Evolutionary conservation across 768 basidiomycete species (phyloP), one percentile per base, ranked within the genome.

Genomic region (Trametes villosa): DNA sequence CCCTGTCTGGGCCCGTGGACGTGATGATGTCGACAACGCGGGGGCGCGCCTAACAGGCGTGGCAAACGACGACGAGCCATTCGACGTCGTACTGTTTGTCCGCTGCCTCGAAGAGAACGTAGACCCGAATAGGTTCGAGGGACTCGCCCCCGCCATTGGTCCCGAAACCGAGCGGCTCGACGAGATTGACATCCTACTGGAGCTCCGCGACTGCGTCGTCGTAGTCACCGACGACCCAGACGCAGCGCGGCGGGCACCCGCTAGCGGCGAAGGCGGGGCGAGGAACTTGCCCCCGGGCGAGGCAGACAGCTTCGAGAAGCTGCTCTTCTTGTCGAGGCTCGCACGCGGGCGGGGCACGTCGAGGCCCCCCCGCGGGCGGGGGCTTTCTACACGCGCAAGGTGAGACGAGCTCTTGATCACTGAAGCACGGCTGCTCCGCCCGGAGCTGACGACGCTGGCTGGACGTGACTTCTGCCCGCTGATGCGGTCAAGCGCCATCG

Each of bases 91-190:
- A 69, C 92, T 94, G 31, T 80, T 75, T 22, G 91, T 92, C 22
- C 92, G 83, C 67, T 94, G 92, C 30, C 92, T 84, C n/a, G 92
- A 94, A 31, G 92, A 82, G 71, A 86, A 91, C 9, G 92, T 94
- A 4, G 92, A 81, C 30, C 78, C 77, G 61, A 82, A 80, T 20
- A 91, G 51, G 20, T 76, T 53, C 8, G 64, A 60, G 1, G 55
- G 72, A 15, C 74, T 67, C 22, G 77, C 69, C 20, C 81, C 75
- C n/a, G 78, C 71, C 57, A 83, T 73, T 11, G 89, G 86, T 27
- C 91, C 90, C 22, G 92, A 92, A 18, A 86, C 83, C 17, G 91
- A 89, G 53, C 92, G 83, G 53, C 70, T 77, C 2, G 86, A 83
- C 27, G 78, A 73, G 34, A 74, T 77, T 2, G 89, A 89, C 63